Conservation (phyloP, 2,329 filamentous ascomycete genomes). For the Pseudogymnoascus sp. region DNA sequence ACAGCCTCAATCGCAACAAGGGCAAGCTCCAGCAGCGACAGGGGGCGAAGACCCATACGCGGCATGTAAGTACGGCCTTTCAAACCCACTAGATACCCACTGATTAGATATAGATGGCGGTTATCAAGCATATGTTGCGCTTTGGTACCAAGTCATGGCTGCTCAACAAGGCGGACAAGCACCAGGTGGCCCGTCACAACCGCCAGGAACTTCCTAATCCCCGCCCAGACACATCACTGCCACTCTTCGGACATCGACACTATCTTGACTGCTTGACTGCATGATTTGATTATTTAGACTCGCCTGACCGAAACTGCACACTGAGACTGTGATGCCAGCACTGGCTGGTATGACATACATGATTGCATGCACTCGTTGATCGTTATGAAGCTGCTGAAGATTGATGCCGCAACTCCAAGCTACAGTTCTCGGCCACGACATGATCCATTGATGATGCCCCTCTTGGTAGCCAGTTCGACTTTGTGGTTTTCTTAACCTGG, state of each 20-base stretch:
- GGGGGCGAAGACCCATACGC: slow-evolving; percentile 63
- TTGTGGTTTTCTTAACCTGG: neutral
- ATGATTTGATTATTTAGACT: slow-evolving; percentile 24
- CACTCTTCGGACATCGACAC: slow-evolving; percentile 21
- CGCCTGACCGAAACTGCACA: slow-evolving; percentile 9
- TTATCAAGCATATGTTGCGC: slow-evolving; percentile 69
- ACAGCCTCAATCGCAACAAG: slow-evolving; percentile 38
- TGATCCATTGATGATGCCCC: slow-evolving; percentile 6
- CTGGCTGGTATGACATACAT: slow-evolving; percentile 17
- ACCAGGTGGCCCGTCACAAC: slow-evolving; percentile 31
- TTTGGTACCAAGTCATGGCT: slow-evolving; percentile 69
- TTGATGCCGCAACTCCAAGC: slow-evolving; percentile 4
- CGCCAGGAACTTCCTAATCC: slow-evolving; percentile 32
- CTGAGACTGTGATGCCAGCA: slow-evolving; percentile 9
- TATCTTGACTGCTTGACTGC: slow-evolving; percentile 27
- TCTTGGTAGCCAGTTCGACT: neutral
- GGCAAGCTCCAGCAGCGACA: slow-evolving; percentile 36
- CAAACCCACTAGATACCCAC: slow-evolving; percentile 21
- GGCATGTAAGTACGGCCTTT: slow-evolving; percentile 47
- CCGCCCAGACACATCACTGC: slow-evolving; percentile 15
- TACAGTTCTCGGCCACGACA: neutral
- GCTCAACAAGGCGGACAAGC: slow-evolving; percentile 37
- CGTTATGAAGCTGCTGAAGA: slow-evolving; percentile 7
- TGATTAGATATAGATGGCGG: slow-evolving; percentile 53
- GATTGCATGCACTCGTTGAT: slow-evolving; percentile 15